Percentiles rank a stretch among this genome's conserved stretches.
Evolutionary conservation across 2,329 filamentous ascomycete genomes (phyloP).

Genomic region (Pseudogymnoascus sp.): DNA sequence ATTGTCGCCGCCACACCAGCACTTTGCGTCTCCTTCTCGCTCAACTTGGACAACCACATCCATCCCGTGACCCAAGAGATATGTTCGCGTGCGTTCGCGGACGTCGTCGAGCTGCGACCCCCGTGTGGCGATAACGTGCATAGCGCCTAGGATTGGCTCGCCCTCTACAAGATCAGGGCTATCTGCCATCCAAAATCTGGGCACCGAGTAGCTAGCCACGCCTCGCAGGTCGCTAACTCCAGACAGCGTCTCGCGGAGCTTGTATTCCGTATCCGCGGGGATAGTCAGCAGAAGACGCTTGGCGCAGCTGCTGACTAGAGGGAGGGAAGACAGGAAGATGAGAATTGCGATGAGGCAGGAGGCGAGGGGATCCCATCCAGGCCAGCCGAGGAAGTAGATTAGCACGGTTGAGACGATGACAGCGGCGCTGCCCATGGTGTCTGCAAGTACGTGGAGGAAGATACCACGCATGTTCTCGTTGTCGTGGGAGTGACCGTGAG

Average conservation of each 20-base stretch:
- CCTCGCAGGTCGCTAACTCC: constrained; percentile 75
- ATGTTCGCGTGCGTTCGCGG: constrained; percentile 63
- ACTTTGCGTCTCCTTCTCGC: constrained; percentile 62
- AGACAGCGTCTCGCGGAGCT: constrained; percentile 73
- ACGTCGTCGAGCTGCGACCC: constrained; percentile 75
- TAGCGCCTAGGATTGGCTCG: constrained; percentile 64
- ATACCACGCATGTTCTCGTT: constrained; percentile 99
- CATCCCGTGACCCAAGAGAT: constrained; percentile 62
- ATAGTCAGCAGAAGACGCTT: constrained; percentile 76
- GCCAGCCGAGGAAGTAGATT: constrained; percentile 81
- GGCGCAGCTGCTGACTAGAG: constrained; percentile 77
- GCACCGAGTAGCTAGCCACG: constrained; percentile 75
- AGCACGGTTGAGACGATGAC: constrained; percentile 87
- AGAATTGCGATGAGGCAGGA: constrained; percentile 88
- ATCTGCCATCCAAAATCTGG: constrained; percentile 90
- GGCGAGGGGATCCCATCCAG: constrained; percentile 88
- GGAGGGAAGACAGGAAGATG: constrained; percentile 86
- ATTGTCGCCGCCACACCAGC: constrained; percentile 44
- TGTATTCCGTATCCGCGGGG: constrained; percentile 78
- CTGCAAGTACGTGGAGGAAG: constrained; percentile 88
- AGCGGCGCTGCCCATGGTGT: constrained; percentile 87
- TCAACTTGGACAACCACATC: constrained; percentile 85
- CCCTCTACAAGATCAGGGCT: constrained; percentile 30
- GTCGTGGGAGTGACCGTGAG: constrained; percentile 51
- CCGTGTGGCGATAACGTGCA: constrained; percentile 71